Evolutionary conservation across 306 rosid species (phyloP).

Genomic region (Vachellia collinsii): DNA sequence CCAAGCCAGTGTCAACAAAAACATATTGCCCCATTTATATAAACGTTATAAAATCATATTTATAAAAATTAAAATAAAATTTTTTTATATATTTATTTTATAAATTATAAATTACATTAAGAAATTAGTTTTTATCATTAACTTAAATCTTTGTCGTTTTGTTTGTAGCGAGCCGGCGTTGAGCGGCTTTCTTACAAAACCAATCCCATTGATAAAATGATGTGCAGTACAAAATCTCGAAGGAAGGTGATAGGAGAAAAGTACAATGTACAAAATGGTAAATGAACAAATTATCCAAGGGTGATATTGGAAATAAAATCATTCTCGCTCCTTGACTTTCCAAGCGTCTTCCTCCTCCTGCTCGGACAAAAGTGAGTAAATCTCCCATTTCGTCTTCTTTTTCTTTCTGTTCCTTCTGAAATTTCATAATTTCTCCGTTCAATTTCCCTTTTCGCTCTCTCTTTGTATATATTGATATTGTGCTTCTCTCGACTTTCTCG

Average conservation of each 20-base stretch:
- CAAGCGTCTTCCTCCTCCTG: neutral
- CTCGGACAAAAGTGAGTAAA: conserved; percentile 17
- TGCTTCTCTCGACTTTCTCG: conserved; percentile 23
- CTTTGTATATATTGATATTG: neutral
- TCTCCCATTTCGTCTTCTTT: conserved; percentile 8
- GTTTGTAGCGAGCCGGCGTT: neutral
- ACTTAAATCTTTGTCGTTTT: neutral
- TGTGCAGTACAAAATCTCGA: neutral
- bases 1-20: neutral
- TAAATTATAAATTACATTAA: too few relatives aligned
- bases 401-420: neutral
- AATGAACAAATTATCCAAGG: neutral
- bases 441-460: neutral
- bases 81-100: too few relatives aligned
- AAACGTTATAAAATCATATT: too few relatives aligned
- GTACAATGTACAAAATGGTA: neutral
- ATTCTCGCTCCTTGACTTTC: neutral
- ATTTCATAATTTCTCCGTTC: neutral
- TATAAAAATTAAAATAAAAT: too few relatives aligned
- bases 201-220: neutral
- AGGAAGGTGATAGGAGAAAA: neutral
- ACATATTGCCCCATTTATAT: too few relatives aligned
- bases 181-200: neutral
- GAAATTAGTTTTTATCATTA: too few relatives aligned
- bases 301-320: neutral